Base-by-base conservation (phyloP, 257 asterid genomes). In the Ilex aquifolium region DNA sequence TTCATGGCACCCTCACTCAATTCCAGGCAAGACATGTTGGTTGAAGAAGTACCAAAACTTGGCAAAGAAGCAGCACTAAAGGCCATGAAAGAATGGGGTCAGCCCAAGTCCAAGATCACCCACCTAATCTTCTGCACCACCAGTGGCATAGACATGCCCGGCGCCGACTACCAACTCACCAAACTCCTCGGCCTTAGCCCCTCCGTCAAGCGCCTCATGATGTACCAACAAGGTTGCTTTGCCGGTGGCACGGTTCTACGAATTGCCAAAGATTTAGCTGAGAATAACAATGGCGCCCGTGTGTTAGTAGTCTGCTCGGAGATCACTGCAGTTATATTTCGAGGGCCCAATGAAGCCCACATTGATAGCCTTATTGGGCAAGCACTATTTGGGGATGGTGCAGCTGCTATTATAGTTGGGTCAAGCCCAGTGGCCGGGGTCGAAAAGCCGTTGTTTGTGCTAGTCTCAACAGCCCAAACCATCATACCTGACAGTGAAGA, bases 201-300 rank as follows among this genome's bases (percentile, higher is more conserved):
- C n/a, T 50, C 56, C 13, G 56, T 50, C 56, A 50, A 50, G n/a
- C 56, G 56, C 13, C n/a, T 50, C 56, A 50, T 50, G 56, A 50
- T 50, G 16, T 50, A 50, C 56, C 13, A 50, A 5, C 56, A 50
- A 14, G 56, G 27, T 21, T 21, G 27, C 27, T 21, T 21, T 21
- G 27, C 27, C 27, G 27, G 27, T 21, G 27, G 27, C 56, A 50
- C 2, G 6, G 56, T 14, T 14, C 56, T 50, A 9, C 56, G 56
- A 6, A 6, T 50, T 5, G 13, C 56, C 56, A 50, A 50, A 14
- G 56, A 50, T 14, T n/a, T 50, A 6, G 56, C 16, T 6, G 56
- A 50, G 21, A 50, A 50, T n/a, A 50, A 50, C 56, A 13, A n/a
- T 5, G 56, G 16, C 1, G 56, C n/a, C n/a, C 56, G 56, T n/a